Percentiles rank a stretch among this genome's conserved stretches.
These are phyloP conservation scores for Prunus kanzakura DNA, from an alignment of 306 rosid species.

Conservation along the genomic window DNA sequence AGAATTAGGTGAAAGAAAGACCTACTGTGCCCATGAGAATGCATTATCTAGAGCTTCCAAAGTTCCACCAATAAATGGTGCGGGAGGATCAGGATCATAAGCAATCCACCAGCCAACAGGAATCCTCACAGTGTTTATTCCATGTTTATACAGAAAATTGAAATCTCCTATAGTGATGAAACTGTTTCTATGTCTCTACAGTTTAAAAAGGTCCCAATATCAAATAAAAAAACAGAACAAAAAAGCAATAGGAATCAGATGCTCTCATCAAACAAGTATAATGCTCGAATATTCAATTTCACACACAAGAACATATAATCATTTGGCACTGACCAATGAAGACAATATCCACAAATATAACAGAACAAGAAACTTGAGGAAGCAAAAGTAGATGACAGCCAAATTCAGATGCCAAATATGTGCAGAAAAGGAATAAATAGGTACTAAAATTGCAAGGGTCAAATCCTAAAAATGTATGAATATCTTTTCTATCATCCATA, in stretches of 20 bases:
- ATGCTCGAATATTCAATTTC: neutral
- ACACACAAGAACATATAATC: too few relatives aligned
- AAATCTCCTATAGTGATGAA: conserved; percentile 72
- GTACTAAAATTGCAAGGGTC: too few relatives aligned
- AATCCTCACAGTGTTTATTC: conserved; percentile 91
- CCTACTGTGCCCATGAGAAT: conserved; percentile 96
- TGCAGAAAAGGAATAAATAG: too few relatives aligned
- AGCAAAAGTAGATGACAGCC: too few relatives aligned
- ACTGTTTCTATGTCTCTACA: conserved; percentile 90
- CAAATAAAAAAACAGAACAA: conserved; percentile 13
- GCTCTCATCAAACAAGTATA: conserved; percentile 1
- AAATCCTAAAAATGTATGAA: too few relatives aligned
- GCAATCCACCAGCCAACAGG: conserved; percentile 99
- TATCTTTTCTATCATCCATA: too few relatives aligned
- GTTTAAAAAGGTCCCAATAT: conserved; percentile 26
- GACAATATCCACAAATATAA: too few relatives aligned
- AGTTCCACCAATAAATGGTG: conserved; percentile 83
- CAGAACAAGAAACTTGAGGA: too few relatives aligned
- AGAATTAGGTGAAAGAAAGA: conserved; percentile 28
- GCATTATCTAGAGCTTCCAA: conserved; percentile 90
- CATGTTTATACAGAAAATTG: conserved; percentile 71
- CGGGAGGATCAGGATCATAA: conserved; percentile 91
- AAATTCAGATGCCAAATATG: too few relatives aligned
- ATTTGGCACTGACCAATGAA: too few relatives aligned
- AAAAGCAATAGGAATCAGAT: neutral